phyloP scores from a whole-genome alignment of 768 basidiomycete species.

The Tylopilus sp. region DNA sequence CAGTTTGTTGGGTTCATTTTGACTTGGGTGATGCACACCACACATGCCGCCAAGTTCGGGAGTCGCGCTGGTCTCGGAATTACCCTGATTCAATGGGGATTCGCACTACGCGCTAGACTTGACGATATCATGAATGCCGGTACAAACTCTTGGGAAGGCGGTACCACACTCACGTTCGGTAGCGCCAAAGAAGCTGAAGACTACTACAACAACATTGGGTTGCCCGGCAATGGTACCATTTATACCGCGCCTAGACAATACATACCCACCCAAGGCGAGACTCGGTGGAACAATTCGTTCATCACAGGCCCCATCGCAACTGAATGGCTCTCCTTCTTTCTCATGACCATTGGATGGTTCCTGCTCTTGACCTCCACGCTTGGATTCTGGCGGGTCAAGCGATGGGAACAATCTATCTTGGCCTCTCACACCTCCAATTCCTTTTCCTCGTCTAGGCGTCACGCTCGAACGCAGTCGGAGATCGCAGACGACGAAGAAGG shows the following conservation, averaged over 20 bases:
- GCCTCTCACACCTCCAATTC: conserved; percentile 36
- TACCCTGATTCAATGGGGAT: conserved; percentile 94
- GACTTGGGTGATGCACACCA: conserved; percentile 91
- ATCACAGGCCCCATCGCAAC: conserved; percentile 66
- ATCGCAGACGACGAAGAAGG: conserved; percentile 25
- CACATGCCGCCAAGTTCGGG: conserved; percentile 90
- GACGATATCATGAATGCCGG: conserved; percentile 39
- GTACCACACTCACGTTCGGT: conserved; percentile 37
- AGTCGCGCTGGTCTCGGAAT: conserved; percentile 94
- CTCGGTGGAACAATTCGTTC: conserved; percentile 37
- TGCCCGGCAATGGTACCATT: conserved; percentile 26
- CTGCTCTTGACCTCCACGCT: conserved; percentile 87
- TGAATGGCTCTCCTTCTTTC: conserved; percentile 92
- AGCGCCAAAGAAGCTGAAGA: conserved; percentile 45
- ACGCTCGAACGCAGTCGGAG: conserved; percentile 25
- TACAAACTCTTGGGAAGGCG: conserved; percentile 28
- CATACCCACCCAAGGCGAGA: conserved; percentile 6
- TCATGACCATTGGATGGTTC: conserved; percentile 93
- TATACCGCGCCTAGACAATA: conserved; percentile 12
- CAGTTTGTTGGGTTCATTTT: conserved; percentile 93
- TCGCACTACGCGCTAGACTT: conserved; percentile 61
- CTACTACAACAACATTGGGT: conserved; percentile 34
- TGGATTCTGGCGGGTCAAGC: conserved; percentile 86
- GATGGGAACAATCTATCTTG: conserved; percentile 79
- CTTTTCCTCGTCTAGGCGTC: conserved; percentile 37